Base-by-base conservation (phyloP, 2,329 filamentous ascomycete species). In the Nemania bipapillata region DNA sequence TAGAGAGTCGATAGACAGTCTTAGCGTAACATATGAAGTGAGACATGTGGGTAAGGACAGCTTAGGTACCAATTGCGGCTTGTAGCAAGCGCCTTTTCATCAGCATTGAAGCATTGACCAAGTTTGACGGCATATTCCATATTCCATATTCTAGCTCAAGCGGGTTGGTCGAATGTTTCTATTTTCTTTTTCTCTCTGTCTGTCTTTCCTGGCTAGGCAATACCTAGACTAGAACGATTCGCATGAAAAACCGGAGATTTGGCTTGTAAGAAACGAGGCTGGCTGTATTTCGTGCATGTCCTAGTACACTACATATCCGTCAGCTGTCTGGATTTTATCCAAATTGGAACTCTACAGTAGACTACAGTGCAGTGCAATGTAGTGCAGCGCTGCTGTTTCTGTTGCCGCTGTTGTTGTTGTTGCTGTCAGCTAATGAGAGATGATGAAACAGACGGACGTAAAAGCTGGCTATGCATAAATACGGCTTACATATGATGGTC, bases 391-490 rank as follows among this genome's bases (percentile, higher is more conserved):
- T n/a, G 37, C n/a, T 20, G 28, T 57, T 26, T 20, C 12, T 4
- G 28, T n/a, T 42, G 17, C 32, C 4, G 45, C 12, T 6, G 5
- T n/a, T 17, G 45, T 12, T 40, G 32, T 7, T 8, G 20, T 35
- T 28, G 8, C 11, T 40, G n/a, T 30, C 26, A 72, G 67, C 73
- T 70, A 66, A 74, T 62, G 20, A 57, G 53, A 30, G 60, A 72
- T 72, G 42, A 53, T 66, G 69, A 70, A 69, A 69, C 69, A 56
- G 57, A 54, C 49, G 54, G 74, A 71, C 70, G 72, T 68, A 73
- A 63, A n/a, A 56, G 65, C 62, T 66, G 61, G 68, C 63, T 65
- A 68, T 74, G 72, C 72, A 70, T 69, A 67, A 68, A 63, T n/a
- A 35, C 26, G 35, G 52, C 57, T 56, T 66, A n/a, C n/a, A n/a